phyloP scores from a whole-genome alignment of 768 basidiomycete genomes.

The Tricholoma sp. region DNA sequence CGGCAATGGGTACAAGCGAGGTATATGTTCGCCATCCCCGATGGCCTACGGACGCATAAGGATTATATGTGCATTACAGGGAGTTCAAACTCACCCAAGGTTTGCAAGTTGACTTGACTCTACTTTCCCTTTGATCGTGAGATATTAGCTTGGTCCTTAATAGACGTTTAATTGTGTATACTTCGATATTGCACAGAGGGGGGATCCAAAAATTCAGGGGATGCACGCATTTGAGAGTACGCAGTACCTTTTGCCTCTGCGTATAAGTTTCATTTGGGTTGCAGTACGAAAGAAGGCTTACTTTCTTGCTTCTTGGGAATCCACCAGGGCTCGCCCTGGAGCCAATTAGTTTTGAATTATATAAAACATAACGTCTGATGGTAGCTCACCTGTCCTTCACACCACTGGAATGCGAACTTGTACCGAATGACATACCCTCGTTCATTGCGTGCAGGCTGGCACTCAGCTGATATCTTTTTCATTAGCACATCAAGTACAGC shows the following conservation, averaged over 20 bases:
- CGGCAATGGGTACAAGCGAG: slow-evolving; percentile 39
- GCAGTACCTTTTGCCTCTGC: not conserved
- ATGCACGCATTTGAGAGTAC: not conserved
- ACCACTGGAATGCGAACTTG: slow-evolving; percentile 86
- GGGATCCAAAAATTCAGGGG: not conserved
- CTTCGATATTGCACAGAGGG: not conserved
- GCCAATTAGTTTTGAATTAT: not conserved
- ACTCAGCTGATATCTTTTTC: slow-evolving; percentile 46
- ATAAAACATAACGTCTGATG: not conserved
- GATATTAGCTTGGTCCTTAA: not conserved
- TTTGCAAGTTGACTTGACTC: not conserved
- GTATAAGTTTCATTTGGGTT: not conserved
- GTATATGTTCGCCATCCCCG: slow-evolving; percentile 15
- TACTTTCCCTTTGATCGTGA: not conserved
- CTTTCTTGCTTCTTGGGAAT: slow-evolving; percentile 6
- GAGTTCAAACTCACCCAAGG: not conserved
- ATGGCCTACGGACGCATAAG: slow-evolving; percentile 10
- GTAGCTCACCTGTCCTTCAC: slow-evolving; percentile 52
- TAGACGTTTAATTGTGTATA: not conserved
- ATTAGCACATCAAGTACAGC: not conserved
- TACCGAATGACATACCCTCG: slow-evolving; percentile 60
- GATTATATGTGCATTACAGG: not conserved
- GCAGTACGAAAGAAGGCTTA: not conserved
- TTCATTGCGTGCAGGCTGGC: slow-evolving; percentile 44
- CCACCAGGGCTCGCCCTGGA: slow-evolving; percentile 48